These are phyloP conservation scores for Clitopilus passeckerianus DNA, from an alignment of 768 basidiomycete species.

Conservation along the genomic window DNA sequence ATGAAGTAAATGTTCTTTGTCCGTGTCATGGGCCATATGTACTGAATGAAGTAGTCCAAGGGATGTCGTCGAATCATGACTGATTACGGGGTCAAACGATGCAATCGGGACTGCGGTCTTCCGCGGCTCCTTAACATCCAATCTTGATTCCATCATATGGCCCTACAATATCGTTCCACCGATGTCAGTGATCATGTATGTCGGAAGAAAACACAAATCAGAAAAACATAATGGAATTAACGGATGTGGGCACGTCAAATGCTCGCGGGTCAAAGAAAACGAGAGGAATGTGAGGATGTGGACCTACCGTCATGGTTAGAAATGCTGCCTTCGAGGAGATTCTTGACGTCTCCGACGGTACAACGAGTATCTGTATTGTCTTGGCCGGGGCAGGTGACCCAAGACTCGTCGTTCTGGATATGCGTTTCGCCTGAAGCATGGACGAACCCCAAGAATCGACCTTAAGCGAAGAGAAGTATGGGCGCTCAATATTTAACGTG, in stretches of 20 bases:
- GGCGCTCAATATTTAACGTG: too few relatives aligned
- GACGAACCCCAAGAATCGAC: constrained; percentile 30
- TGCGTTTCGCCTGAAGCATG: constrained; percentile 39
- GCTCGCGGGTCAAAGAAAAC: neutral
- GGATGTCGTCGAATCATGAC: too few relatives aligned
- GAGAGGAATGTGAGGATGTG: neutral
- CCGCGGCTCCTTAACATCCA: constrained; percentile 4
- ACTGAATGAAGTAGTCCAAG: too few relatives aligned
- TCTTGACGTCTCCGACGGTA: constrained; percentile 17
- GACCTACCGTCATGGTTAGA: constrained; percentile 18
- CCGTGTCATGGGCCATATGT: too few relatives aligned
- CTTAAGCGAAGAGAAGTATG: constrained; percentile 4
- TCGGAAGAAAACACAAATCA: neutral
- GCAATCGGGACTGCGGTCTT: too few relatives aligned
- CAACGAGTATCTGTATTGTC: constrained; percentile 19
- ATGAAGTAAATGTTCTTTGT: constrained; percentile 6
- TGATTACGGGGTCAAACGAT: too few relatives aligned
- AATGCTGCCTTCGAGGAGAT: constrained; percentile 16
- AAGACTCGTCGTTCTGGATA: constrained; percentile 22
- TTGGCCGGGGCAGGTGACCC: constrained; percentile 21
- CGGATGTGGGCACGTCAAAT: neutral
- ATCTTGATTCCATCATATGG: constrained; percentile 14
- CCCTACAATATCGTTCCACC: constrained; percentile 5
- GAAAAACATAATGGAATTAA: neutral
- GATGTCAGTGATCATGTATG: neutral